Evolutionary conservation across 2,329 filamentous ascomycete genomes (phyloP), one percentile per base, ranked within the genome.

Genomic region (Colletotrichum endophyticum): DNA sequence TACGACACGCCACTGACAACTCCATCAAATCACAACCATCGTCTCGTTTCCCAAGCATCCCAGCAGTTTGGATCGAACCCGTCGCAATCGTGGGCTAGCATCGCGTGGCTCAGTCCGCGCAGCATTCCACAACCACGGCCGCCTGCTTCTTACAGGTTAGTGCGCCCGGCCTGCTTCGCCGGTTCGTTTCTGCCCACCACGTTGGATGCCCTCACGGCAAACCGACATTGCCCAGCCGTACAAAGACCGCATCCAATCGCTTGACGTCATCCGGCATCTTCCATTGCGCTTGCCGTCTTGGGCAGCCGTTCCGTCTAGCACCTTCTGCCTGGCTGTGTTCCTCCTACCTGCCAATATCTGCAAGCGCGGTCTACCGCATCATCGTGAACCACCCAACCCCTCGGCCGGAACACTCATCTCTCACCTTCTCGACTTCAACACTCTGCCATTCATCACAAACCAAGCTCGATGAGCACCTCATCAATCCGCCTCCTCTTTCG

Each of bases 231-330:
- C 2, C 16, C 16, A 30, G 39, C 28, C 30, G 22, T 27, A 19
- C 28, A 66, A 25, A 32, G 6, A 59, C 59, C 28, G 34, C 44
- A 59, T 69, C 15, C 49, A 27, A 32, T 69, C 28, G 22, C 36
- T 34, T 76, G 64, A 74, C 74, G 74, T 76, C 74, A 74, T 61
- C 36, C 27, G 74, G 16, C 34, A 59, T 59, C 53, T 64, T 64
- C 64, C 34, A 39, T 34, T 25, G 16, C 44, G 64, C 70, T 61
- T 67, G 66, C 70, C 57, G 22, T 6, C 39, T 69, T 64, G n/a
- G 70, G 63, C 12, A 53, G 61, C 64, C 64, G 63, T 73, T 73
- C 57, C 34, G 73, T 62, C 36, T 5, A 25, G 19, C 49, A 66
- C 30, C 19, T 32, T 28, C 67, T 70, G 19, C 25, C 22, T 67